Conservation (phyloP, 345 rosid genomes). For the Eucalyptus regnans region DNA sequence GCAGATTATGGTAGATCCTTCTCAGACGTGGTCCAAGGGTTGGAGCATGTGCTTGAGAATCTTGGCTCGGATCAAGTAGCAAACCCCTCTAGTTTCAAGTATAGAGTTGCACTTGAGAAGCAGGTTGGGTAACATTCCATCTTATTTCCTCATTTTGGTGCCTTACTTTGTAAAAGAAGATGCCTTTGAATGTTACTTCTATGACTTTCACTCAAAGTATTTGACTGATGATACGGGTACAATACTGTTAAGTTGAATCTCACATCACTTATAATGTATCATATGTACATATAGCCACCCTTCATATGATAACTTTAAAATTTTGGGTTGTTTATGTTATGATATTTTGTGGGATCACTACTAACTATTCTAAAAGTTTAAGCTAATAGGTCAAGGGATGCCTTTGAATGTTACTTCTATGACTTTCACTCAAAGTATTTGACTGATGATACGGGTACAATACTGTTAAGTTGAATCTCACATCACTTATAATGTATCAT, state of each 20-base stretch:
- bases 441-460: not conserved
- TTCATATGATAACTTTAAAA: not conserved
- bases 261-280: not conserved
- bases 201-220: not conserved
- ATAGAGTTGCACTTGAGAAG: constrained; percentile 70
- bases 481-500: not conserved
- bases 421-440: not conserved
- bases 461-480: not conserved
- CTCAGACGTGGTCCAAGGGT: constrained; percentile 77
- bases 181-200: not conserved
- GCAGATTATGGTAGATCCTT: constrained; percentile 84
- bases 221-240: not conserved
- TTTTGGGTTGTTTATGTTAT: not conserved
- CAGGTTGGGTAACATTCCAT: constrained; percentile 36
- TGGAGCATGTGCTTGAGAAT: constrained; percentile 65
- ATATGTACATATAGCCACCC: not conserved
- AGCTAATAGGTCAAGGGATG: too few relatives aligned
- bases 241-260: not conserved
- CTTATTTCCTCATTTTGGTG: not conserved
- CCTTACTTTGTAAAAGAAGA: not conserved
- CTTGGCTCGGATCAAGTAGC: constrained; percentile 48
- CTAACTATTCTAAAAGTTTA: too few relatives aligned
- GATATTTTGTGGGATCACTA: not conserved
- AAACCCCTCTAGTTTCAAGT: constrained; percentile 63
- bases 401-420: not conserved